phyloP scores from a whole-genome alignment of 768 basidiomycete species.

The Suillus clintonianus region DNA sequence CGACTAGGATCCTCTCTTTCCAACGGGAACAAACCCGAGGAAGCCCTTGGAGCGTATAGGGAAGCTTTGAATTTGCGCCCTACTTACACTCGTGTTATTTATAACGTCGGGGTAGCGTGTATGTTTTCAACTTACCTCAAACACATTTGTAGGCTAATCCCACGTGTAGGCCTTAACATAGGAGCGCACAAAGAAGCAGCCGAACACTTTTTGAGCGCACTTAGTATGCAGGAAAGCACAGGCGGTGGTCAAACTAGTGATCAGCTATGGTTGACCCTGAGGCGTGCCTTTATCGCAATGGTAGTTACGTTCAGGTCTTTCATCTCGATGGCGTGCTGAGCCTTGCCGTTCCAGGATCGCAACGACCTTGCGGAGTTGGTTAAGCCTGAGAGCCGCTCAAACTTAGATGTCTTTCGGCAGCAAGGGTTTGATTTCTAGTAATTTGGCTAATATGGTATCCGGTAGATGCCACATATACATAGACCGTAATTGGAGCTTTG shows the following conservation, averaged over 20 bases:
- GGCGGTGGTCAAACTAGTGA: slow-evolving; percentile 71
- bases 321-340: neutral
- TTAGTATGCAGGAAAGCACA: slow-evolving; percentile 74
- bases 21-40: slow-evolving; percentile 93
- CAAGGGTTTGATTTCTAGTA: slow-evolving; percentile 89
- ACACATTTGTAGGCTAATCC: slow-evolving; percentile 4
- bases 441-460: neutral
- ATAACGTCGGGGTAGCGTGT: slow-evolving; percentile 98
- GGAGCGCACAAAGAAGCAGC: slow-evolving; percentile 94
- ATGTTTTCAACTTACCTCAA: slow-evolving; percentile 34
- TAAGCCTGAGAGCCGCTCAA: slow-evolving; percentile 57
- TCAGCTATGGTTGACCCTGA: slow-evolving; percentile 88
- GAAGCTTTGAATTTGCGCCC: slow-evolving; percentile 89
- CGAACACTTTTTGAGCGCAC: slow-evolving; percentile 89
- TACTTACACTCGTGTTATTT: slow-evolving; percentile 95
- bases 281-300: slow-evolving; percentile 80
- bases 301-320: slow-evolving; percentile 40
- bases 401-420: slow-evolving; percentile 71
- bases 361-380: slow-evolving; percentile 80
- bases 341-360: slow-evolving; percentile 55
- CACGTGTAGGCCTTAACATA: slow-evolving; percentile 81
- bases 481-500: neutral
- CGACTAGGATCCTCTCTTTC: slow-evolving; percentile 91
- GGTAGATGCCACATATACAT: neutral
- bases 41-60: slow-evolving; percentile 86